These are phyloP conservation scores for Solanum hybrid DNA, from an alignment of 305 asterid genomes.

Conservation along the genomic window DNA sequence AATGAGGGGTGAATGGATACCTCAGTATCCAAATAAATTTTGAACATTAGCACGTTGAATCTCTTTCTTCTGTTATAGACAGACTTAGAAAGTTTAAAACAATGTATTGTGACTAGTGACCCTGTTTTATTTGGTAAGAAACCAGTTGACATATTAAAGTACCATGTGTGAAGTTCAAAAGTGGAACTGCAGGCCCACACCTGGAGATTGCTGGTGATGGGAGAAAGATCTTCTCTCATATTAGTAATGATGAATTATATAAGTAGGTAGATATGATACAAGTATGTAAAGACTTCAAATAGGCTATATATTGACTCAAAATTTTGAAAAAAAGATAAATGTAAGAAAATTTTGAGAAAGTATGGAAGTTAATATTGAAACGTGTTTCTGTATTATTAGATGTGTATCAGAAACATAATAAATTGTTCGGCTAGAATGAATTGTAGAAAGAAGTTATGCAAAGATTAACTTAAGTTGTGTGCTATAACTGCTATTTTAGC, in stretches of 20 bases:
- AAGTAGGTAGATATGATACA: background rate
- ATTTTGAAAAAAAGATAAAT: background rate
- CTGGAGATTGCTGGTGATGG: background rate
- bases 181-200: background rate
- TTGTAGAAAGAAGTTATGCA: background rate
- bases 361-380: background rate
- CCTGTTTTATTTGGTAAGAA: background rate
- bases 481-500: background rate
- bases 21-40: background rate
- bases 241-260: background rate
- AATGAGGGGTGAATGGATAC: background rate
- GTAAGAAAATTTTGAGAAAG: background rate
- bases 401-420: background rate
- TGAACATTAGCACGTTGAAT: background rate
- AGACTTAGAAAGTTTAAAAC: background rate
- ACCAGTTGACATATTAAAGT: background rate
- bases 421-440: background rate
- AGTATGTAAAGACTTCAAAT: background rate
- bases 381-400: background rate
- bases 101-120: background rate
- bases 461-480: background rate
- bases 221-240: background rate
- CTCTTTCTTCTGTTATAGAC: background rate
- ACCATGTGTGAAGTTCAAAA: background rate
- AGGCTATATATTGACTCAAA: background rate